Evolutionary conservation across 441 rosid genomes (phyloP).

Genomic region (Pelargonium citronellum): DNA sequence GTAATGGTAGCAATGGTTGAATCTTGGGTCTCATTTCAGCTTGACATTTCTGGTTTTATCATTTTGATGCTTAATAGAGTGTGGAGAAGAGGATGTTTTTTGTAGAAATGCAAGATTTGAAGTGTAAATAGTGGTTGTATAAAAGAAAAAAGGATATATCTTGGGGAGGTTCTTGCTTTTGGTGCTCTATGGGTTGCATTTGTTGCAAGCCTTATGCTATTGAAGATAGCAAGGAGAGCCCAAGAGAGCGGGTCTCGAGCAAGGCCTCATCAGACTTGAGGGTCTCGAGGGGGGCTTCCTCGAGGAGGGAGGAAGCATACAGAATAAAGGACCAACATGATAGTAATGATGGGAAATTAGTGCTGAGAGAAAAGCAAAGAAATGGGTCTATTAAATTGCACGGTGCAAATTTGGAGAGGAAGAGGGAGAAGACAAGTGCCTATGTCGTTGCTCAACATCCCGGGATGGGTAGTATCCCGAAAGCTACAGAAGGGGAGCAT

Average conservation of each 20-base stretch:
- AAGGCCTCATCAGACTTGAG: conserved; percentile 55
- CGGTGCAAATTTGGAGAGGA: conserved; percentile 56
- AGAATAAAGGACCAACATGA: conserved; percentile 52
- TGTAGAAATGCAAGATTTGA: conserved; percentile 22
- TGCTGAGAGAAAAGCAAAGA: conserved; percentile 55
- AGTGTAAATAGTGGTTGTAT: conserved; percentile 31
- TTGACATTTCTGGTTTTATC: background rate
- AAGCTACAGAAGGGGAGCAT: conserved; percentile 85
- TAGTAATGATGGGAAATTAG: conserved; percentile 50
- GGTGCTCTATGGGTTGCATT: conserved; percentile 67
- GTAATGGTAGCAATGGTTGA: background rate
- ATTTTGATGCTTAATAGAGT: background rate
- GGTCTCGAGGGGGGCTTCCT: conserved; percentile 55
- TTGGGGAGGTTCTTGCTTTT: conserved; percentile 26
- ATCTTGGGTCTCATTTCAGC: background rate
- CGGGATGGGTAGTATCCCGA: conserved; percentile 57
- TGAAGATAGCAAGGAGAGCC: conserved; percentile 82
- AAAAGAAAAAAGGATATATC: conserved; percentile 20
- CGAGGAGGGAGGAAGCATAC: conserved; percentile 67
- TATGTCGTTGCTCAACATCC: conserved; percentile 50
- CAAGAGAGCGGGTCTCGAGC: conserved; percentile 57
- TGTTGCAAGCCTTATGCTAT: conserved; percentile 80
- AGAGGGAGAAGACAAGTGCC: conserved; percentile 55
- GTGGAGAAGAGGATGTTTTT: conserved; percentile 3
- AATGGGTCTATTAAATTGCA: conserved; percentile 52